phyloP scores from a whole-genome alignment of 2,329 filamentous ascomycete species.

The Colletotrichum lini region DNA sequence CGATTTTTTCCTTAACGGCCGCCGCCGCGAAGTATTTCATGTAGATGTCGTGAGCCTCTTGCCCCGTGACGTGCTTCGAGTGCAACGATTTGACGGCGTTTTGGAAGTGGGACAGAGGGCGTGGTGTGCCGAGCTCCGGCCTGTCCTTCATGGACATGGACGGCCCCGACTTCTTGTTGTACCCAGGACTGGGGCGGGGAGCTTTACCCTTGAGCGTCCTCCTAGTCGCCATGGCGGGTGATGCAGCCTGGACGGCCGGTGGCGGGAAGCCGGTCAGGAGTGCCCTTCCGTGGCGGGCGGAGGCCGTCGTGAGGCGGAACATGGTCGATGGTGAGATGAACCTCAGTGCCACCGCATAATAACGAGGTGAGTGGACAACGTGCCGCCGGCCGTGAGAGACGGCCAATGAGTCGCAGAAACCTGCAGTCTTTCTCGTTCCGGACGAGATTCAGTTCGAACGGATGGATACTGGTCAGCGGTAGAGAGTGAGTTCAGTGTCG shows the following conservation, averaged over 20 bases:
- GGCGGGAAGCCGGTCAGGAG: neutral
- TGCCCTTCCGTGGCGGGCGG: neutral
- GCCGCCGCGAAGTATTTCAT: slow-evolving; percentile 9
- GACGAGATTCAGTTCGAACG: neutral
- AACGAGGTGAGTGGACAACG: neutral
- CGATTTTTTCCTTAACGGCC: neutral
- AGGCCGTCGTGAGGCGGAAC: slow-evolving; percentile 15
- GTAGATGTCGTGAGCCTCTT: slow-evolving; percentile 27
- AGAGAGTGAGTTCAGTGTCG: neutral
- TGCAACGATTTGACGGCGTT: neutral
- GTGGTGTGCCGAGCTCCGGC: neutral
- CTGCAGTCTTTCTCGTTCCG: no score
- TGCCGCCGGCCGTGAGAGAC: neutral
- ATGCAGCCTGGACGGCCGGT: neutral
- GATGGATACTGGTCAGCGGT: neutral
- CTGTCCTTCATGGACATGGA: neutral
- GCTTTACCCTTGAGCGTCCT: slow-evolving; percentile 18
- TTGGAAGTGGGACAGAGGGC: slow-evolving; percentile 17
- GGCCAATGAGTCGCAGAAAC: neutral
- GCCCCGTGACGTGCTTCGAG: neutral
- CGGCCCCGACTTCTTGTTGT: neutral
- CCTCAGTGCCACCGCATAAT: slow-evolving; percentile 6
- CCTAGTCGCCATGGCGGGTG: neutral
- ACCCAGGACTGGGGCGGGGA: neutral
- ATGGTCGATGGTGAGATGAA: slow-evolving; percentile 6